Evolutionary conservation across 2,329 filamentous ascomycete genomes (phyloP), one percentile per base, ranked within the genome.

Genomic region (Amylocarpus encephaloides): DNA sequence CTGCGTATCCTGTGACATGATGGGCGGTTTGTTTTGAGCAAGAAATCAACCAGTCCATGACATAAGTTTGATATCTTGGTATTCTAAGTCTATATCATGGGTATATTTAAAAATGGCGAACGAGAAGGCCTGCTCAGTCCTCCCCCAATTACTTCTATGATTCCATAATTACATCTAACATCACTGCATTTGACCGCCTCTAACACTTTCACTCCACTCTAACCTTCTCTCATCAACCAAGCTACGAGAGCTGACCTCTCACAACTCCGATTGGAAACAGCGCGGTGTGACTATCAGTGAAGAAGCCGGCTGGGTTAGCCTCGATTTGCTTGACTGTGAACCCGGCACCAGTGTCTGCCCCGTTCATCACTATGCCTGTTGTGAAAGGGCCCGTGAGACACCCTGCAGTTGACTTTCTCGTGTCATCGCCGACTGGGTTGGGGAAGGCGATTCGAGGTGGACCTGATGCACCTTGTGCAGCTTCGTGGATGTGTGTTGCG

Each of bases 401-500:
- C 10, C 48, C 48, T 9, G 38, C 48, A 42, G 42, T 50, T 29
- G 38, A 46, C 16, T 39, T 46, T 9, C 33, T 32, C 1, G 33
- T 19, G 15, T 35, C 16, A 50, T 50, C 43, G 3, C 48, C 48
- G n/a, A 46, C 48, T 0, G 48, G 48, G 16, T 50, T 50, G 2
- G 48, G 48, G 30, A 50, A 50, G 4, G 48, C 48, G 34, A 50
- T 50, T 6, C 48, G 36, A n/a, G 48, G 48, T 1, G 48, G 48
- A 6, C 48, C 48, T 6, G 36, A 35, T 13, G 36, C 36, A 5
- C 48, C 48, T 5, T 39, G 35, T 2, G 48, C 48, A 9, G 48
- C 48, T 22, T 50, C 48, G 38, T 50, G 48, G 15, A 50, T 50
- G 15, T 50, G 48, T n/a, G 48, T 50, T n/a, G 48, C 48, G 10